A percentile compares a stretch with the other conserved stretches of the same genome.
Evolutionary conservation across 306 rosid species (phyloP).

Genomic region (Begonia loranthoides): DNA sequence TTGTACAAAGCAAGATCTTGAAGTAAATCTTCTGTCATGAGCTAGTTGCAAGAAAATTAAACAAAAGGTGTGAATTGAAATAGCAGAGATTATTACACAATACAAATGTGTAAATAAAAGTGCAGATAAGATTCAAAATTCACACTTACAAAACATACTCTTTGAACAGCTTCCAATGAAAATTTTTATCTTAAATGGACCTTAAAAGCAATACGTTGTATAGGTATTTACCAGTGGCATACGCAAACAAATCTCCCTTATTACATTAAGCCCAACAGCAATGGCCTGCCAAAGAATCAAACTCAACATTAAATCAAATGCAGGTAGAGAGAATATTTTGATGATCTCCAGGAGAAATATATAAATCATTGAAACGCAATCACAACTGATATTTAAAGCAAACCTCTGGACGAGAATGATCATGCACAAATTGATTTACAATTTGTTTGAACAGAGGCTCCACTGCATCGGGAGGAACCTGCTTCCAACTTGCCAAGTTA

Average conservation of each 20-base stretch:
- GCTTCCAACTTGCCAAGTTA: constrained; percentile 7
- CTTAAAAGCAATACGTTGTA: not conserved
- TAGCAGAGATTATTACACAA: too few species aligned
- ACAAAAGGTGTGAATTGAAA: not conserved
- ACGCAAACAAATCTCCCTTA: constrained; percentile 72
- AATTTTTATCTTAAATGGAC: not conserved
- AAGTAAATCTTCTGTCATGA: constrained; percentile 83
- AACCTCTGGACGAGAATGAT: constrained; percentile 91
- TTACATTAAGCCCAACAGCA: constrained; percentile 75
- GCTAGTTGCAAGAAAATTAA: constrained; percentile 31
- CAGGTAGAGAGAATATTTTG: constrained; percentile 14
- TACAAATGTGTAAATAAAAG: too few species aligned
- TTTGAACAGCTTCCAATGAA: too few species aligned
- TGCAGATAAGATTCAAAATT: too few species aligned
- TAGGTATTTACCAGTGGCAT: constrained; percentile 68
- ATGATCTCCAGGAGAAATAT: not conserved
- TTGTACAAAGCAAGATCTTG: constrained; percentile 91
- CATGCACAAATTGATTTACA: constrained; percentile 81
- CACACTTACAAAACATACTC: too few species aligned
- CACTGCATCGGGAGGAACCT: constrained; percentile 92
- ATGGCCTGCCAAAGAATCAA: constrained; percentile 51
- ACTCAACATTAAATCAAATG: not conserved
- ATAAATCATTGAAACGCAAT: not conserved
- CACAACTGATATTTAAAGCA: constrained; percentile 7
- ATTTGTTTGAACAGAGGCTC: constrained; percentile 74